A percentile compares a stretch with the other conserved stretches of the same genome.
These are phyloP conservation scores for Metschnikowia sp. DNA, from an alignment of 805 yeast genomes.

Conservation along the genomic window DNA sequence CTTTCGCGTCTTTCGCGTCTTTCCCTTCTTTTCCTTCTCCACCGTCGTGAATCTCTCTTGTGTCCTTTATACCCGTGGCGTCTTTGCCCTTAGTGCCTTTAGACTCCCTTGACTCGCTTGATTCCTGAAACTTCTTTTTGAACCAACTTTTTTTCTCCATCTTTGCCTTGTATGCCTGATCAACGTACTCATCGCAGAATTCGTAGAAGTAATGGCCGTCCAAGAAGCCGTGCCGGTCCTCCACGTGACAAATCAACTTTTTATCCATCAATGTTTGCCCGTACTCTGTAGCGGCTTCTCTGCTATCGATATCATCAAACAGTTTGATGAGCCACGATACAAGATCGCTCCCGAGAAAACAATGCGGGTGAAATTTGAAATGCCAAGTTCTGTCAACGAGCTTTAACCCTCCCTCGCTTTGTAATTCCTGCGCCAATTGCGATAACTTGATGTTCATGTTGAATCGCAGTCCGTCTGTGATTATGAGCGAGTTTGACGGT, in stretches of 20 bases:
- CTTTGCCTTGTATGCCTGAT: constrained; percentile 24
- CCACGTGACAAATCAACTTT: constrained; percentile 78
- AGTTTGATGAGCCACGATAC: constrained; percentile 82
- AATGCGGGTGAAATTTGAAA: constrained; percentile 68
- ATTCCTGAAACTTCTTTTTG: constrained; percentile 16
- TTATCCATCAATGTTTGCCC: constrained; percentile 76
- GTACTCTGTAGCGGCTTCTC: constrained; percentile 79
- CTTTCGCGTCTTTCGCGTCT: not conserved
- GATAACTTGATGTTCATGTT: constrained; percentile 47
- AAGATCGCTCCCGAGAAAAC: constrained; percentile 82
- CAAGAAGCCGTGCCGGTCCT: constrained; percentile 73
- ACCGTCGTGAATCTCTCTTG: not conserved
- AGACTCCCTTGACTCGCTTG: not conserved
- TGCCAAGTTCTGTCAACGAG: constrained; percentile 89
- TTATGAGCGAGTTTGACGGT: constrained; percentile 29
- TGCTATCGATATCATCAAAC: constrained; percentile 71
- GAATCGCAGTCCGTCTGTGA: constrained; percentile 37
- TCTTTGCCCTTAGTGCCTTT: constrained; percentile 5
- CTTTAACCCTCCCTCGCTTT: constrained; percentile 57
- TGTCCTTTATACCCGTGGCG: not conserved
- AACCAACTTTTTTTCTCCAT: constrained; percentile 29
- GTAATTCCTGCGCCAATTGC: constrained; percentile 63
- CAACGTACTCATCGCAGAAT: constrained; percentile 53
- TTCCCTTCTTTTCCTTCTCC: constrained; percentile 1
- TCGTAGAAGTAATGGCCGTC: constrained; percentile 94